Evolutionary conservation across 192 early-diverging fungal species (phyloP).

Genomic region (Umbelopsis isabellina): DNA sequence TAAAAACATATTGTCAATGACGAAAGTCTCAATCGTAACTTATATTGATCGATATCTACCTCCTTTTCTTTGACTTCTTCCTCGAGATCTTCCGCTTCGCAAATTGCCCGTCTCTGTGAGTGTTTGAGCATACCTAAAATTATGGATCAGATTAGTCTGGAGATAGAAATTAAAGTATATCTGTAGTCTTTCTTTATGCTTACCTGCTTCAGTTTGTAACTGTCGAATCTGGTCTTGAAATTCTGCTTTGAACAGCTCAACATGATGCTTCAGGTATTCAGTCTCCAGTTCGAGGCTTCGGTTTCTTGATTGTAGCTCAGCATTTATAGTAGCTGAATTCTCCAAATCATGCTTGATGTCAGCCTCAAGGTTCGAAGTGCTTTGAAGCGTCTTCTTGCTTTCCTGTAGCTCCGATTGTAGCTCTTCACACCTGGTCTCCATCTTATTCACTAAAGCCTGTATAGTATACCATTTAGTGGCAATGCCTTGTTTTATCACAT

Average conservation of each 20-base stretch:
- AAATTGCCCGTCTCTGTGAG: background rate
- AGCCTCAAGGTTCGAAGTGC: background rate
- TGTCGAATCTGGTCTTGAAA: background rate
- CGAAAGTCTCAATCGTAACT: background rate
- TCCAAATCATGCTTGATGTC: background rate
- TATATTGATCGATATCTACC: background rate
- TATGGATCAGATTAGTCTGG: too few relatives aligned
- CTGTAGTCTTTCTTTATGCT: background rate
- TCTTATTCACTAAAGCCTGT: background rate
- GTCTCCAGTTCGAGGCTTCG: background rate
- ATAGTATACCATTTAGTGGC: background rate
- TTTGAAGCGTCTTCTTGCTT: background rate
- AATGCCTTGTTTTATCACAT: background rate
- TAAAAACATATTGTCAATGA: background rate
- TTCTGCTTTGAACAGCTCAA: background rate
- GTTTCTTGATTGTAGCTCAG: background rate
- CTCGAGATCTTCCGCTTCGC: background rate
- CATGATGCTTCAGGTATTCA: background rate
- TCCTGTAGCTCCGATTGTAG: background rate
- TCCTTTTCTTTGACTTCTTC: background rate
- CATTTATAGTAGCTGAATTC: background rate
- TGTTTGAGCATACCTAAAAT: background rate
- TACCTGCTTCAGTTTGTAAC: background rate
- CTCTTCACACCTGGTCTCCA: background rate
- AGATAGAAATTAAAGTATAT: background rate